Evolutionary conservation across 129 eudicot genomes (phyloP), one percentile per base, ranked within the genome.

Genomic region (Glebionis coronaria): DNA sequence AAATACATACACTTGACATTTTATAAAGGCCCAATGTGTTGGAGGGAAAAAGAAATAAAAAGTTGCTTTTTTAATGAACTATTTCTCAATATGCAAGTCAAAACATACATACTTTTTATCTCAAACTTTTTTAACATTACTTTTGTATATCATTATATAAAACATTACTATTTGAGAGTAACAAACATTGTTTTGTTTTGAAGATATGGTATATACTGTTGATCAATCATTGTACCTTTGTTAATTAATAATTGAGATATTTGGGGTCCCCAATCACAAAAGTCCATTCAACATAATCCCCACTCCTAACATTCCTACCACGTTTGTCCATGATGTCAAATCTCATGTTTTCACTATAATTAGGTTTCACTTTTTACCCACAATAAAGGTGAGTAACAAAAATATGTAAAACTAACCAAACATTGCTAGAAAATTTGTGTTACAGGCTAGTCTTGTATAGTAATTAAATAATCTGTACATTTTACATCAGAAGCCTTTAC

Each of bases 171-270:
- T 66, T 16, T 50, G 28, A n/a, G 4, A 9, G n/a, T n/a, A 28
- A 28, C 5, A 59, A 1, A 9, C 14, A 11, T 2, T 16, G n/a
- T 14, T 14, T 23, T 25, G 5, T 64, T 64, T 3, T 4, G 6
- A 19, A 21, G 11, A 11, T 40, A 64, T 12, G 55, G 42, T 38
- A 15, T 52, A 52, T 29, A 49, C 29, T 4, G 6, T 27, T 51
- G 55, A 60, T 67, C 79, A 75, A 75, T 75, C 63, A 67, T 67
- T 67, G 74, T 57, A 21, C 68, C 15, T 16, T 15, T 15, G 28
- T n/a, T n/a, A n/a, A n/a, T 13, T 21, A 63, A 67, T 67, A 35
- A 75, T 58, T 67, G 74, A 67, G 27, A 67, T 59, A 42, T 50
- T 49, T 31, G 16, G 52, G 79, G 62, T 13, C 68, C 67, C 31